These are phyloP conservation scores for Forsythia viridissima DNA, from an alignment of 257 asterid species.

Conservation along the genomic window DNA sequence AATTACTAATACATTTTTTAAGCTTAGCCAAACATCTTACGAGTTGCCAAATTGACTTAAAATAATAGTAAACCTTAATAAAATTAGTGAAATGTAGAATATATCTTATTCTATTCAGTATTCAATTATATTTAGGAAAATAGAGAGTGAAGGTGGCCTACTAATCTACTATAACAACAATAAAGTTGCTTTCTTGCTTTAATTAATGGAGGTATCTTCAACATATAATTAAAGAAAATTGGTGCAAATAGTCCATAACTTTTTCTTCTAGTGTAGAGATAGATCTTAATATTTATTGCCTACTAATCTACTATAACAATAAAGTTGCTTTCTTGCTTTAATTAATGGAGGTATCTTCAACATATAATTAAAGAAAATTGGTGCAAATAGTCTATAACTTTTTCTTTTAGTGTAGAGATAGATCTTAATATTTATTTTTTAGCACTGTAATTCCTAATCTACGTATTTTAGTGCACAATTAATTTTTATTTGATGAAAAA, in stretches of 20 bases:
- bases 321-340: not conserved
- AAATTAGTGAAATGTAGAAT: not conserved
- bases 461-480: too few species aligned
- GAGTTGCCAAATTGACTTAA: not conserved
- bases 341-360: not conserved
- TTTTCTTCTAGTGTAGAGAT: too few species aligned
- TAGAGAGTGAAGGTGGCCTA: not conserved
- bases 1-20: too few species aligned
- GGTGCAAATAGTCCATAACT: too few species aligned
- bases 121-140: not conserved
- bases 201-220: not conserved
- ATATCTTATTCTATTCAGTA: not conserved
- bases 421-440: too few species aligned
- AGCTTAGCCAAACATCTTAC: too few species aligned
- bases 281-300: not conserved
- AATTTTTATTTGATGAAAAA: too few species aligned
- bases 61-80: not conserved
- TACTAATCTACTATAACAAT: not conserved
- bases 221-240: not conserved
- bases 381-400: too few species aligned
- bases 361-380: too few species aligned
- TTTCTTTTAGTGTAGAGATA: too few species aligned
- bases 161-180: not conserved
- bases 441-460: too few species aligned
- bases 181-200: not conserved